Base-by-base conservation (phyloP, 2,329 filamentous ascomycete genomes). In the Trichophyton rubrum region DNA sequence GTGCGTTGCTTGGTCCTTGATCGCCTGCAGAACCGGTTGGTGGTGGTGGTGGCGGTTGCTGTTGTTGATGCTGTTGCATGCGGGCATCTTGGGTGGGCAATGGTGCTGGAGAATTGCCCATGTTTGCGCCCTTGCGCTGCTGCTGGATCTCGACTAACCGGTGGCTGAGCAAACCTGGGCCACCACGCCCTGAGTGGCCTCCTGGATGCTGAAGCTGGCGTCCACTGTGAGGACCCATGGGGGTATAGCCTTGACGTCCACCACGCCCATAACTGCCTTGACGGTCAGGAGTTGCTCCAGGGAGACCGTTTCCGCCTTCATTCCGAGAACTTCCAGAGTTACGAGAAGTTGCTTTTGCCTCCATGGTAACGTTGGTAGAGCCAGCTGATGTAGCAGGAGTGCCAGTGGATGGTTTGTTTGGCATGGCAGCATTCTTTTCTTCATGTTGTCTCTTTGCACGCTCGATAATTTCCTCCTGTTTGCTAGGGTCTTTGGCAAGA, bases 401-500 rank as follows among this genome's bases (percentile, higher is more conserved):
- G 27, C 59, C 57, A 22, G 61, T 38, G 11, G 60, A 55, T 22
- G 58, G 53, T 20, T 59, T 45, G 5, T 38, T 40, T 13, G 71
- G 59, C n/a, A 66, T 63, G 68, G 76, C 67, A 67, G 73, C 69
- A 47, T 76, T 70, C 64, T 82, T 77, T 51, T 79, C 75, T 61
- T 89, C 85, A 1, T 85, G 85, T 66, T 92, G 87, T 69, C 85
- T 83, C 63, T 89, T 84, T 1, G 90, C 90, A 73, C 91, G 95
- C 67, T 90, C 87, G 69, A 96, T 87, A 64, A 99, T 97, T 70
- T 91, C 85, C 68, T 90, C 85, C 74, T 97, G 93, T 77, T 96
- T 99, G 53, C 79, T 82, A n/a, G 90, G 90, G 70, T 99, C 93
- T 72, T 97, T 99, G 62, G 93, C 92, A 63, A 99, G 87, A 66